These are phyloP conservation scores for Colletotrichum sp. DNA, from an alignment of 2,329 filamentous ascomycete genomes.

Conservation along the genomic window DNA sequence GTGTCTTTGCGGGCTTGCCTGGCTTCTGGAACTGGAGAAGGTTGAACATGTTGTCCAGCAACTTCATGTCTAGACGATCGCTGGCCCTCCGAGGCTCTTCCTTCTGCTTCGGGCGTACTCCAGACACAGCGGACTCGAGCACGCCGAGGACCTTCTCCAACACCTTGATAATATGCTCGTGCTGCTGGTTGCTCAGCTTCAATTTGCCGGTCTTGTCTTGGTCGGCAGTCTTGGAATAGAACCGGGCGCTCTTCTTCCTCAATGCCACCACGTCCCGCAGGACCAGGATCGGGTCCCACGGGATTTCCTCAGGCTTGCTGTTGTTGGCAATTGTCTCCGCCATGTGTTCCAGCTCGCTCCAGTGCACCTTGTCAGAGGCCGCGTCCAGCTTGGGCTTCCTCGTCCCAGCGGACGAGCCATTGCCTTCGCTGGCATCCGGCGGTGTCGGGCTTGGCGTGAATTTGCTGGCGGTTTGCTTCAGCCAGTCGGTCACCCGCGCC, in stretches of 20 bases:
- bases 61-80: background rate
- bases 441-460: background rate
- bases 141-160: background rate
- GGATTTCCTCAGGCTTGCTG: background rate
- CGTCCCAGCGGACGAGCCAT: background rate
- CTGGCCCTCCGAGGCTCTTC: background rate
- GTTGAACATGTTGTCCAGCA: background rate
- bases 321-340: background rate
- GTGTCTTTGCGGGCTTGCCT: background rate
- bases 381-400: background rate
- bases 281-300: background rate
- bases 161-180: background rate
- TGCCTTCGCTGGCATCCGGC: too few species aligned
- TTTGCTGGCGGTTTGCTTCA: background rate
- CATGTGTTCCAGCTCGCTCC: background rate
- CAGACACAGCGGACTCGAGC: background rate
- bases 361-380: background rate
- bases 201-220: background rate
- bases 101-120: background rate
- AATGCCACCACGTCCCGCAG: background rate
- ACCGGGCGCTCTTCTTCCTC: background rate
- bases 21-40: background rate
- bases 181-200: background rate
- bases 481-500: background rate
- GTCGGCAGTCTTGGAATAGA: background rate